Conservation (phyloP, 257 asterid species). For the Schizonepeta tenuifolia region DNA sequence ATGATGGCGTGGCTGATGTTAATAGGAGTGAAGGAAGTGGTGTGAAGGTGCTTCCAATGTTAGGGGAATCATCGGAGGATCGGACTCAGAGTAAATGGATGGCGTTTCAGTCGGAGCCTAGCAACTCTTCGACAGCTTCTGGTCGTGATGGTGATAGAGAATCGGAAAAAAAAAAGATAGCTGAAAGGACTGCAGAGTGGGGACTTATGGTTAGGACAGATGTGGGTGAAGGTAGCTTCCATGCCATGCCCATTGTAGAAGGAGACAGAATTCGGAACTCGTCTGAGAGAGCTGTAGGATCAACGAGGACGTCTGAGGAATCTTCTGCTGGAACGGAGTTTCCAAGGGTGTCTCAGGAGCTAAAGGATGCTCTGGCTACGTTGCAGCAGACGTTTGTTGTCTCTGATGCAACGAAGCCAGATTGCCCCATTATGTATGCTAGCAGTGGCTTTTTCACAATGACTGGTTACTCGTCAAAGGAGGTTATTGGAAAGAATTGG, state of each 20-base stretch:
- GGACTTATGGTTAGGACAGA: constrained; percentile 72
- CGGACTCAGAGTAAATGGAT: constrained; percentile 60
- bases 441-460: constrained; percentile 90
- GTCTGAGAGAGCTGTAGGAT: constrained; percentile 47
- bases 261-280: constrained; percentile 58
- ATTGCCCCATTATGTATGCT: constrained; percentile 89
- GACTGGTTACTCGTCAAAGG: constrained; percentile 91
- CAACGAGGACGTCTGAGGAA: constrained; percentile 63
- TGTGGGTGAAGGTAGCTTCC: constrained; percentile 67
- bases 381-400: constrained; percentile 96
- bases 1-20: constrained; percentile 32
- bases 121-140: background rate
- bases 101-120: constrained; percentile 56
- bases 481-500: constrained; percentile 90
- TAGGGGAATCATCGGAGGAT: constrained; percentile 39
- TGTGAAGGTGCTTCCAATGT: constrained; percentile 37
- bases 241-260: constrained; percentile 43
- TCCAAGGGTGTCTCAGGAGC: constrained; percentile 90
- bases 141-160: constrained; percentile 15
- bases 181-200: constrained; percentile 84
- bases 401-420: constrained; percentile 95
- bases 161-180: constrained; percentile 37
- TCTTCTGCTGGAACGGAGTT: constrained; percentile 40
- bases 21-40: constrained; percentile 35
- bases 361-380: constrained; percentile 91